Evolutionary conservation across 2,329 filamentous ascomycete genomes (phyloP), one percentile per base, ranked within the genome.

Genomic region (Raffaelea deltoideospora): DNA sequence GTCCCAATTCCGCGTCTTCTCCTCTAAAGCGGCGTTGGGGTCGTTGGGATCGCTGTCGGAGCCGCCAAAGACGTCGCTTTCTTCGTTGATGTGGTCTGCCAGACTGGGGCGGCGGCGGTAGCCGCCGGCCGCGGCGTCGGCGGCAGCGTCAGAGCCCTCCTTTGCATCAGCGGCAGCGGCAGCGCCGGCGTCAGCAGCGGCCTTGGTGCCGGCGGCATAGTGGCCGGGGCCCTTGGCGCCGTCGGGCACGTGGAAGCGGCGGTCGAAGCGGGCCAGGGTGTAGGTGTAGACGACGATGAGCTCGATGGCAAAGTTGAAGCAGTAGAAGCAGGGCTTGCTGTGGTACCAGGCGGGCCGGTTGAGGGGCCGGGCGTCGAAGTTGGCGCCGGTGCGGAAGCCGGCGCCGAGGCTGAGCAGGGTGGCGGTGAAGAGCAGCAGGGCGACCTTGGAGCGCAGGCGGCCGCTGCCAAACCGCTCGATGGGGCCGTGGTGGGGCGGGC

Each of bases 251-350:
- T 79, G 67, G 59, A 88, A 92, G 30, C 81, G 70, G 42, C 67
- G 65, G 53, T 93, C 86, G 42, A 90, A 75, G 23, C 85, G 69
- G 17, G 67, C 55, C 14, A 79, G 49, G 0, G 76, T 66, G 55
- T 82, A 88, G 9, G 76, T 58, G 37, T 65, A 68, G 5, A 88
- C 65, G 27, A 85, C 73, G 19, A 79, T 50, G 29, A 87, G 59
- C 56, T 93, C 86, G 27, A 87, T 63, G 14, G 60, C 61, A 50
- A 82, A 92, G 58, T 83, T 81, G 61, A 90, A 82, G 50, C 75
- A 58, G 59, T 90, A 93, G 61, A 85, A 93, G 48, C 70, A 73
- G 2, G 75, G 69, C 52, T 78, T 81, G 49, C 61, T 61, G 48
- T 84, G 69, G 52, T 77, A 88, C 68, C 76, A 81, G 5, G 76